Conservation (phyloP, 2,329 filamentous ascomycete species). For the Hortaea werneckii region DNA sequence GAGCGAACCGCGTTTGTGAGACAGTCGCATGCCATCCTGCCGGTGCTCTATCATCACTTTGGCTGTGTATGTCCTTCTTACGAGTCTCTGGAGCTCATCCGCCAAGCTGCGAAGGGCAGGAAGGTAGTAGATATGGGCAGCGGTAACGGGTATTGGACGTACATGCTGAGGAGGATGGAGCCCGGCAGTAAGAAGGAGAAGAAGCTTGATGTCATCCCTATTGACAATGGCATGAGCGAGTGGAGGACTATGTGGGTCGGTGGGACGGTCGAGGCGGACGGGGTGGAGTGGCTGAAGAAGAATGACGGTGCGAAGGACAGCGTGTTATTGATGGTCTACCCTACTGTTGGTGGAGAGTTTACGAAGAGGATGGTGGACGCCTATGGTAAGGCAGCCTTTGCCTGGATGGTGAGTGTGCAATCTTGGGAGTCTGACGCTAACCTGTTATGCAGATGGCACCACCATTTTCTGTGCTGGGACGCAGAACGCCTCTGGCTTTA, state of each 20-base stretch:
- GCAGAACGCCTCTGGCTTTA: conserved; percentile 66
- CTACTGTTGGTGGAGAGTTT: conserved; percentile 57
- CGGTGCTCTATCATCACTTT: conserved; percentile 69
- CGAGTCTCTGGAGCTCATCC: conserved; percentile 53
- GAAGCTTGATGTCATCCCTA: conserved; percentile 39
- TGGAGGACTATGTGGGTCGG: conserved; percentile 61
- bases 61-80: conserved; percentile 61
- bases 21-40: conserved; percentile 57
- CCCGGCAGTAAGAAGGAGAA: conserved; percentile 24
- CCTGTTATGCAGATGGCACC: conserved; percentile 36
- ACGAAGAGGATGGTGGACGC: conserved; percentile 51
- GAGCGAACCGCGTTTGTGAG: conserved; percentile 41
- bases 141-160: conserved; percentile 68
- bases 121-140: conserved; percentile 56
- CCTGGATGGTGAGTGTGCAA: background rate
- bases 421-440: background rate
- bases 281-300: conserved; percentile 46
- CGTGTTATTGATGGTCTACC: conserved; percentile 62
- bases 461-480: conserved; percentile 63
- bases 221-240: conserved; percentile 58
- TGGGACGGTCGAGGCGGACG: conserved; percentile 56
- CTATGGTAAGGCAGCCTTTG: conserved; percentile 33
- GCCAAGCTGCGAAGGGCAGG: conserved; percentile 41
- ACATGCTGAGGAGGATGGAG: conserved; percentile 54
- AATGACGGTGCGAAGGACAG: conserved; percentile 42